phyloP scores from a whole-genome alignment of 306 rosid species.

The Cicer arietinum region DNA sequence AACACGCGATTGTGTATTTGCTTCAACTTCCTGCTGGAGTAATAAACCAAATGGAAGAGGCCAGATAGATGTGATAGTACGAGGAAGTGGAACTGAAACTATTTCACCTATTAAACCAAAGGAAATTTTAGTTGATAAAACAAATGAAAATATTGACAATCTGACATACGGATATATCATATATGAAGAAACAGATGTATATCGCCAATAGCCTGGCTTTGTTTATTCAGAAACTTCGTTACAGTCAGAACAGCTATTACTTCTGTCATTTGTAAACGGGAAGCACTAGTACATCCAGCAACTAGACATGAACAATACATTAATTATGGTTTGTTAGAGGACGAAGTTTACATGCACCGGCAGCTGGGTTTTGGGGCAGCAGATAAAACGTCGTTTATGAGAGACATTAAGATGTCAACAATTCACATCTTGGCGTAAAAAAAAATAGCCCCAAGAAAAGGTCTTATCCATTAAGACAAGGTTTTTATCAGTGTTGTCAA shows the following conservation, averaged over 20 bases:
- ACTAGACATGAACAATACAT: no score
- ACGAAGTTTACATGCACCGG: no score
- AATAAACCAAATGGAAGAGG: conserved; percentile 92
- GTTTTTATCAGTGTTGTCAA: no score
- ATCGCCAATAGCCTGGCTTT: no score
- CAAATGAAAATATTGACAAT: conserved; percentile 28
- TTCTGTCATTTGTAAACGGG: no score
- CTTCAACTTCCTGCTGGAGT: conserved; percentile 78
- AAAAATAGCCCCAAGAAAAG: not conserved
- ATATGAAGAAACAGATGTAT: no score
- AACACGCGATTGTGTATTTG: conserved; percentile 53
- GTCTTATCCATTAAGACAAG: not conserved
- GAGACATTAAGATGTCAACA: not conserved
- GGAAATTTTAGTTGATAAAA: conserved; percentile 33
- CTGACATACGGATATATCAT: not conserved
- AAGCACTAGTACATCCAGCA: no score
- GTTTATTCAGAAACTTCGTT: no score
- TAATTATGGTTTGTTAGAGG: no score
- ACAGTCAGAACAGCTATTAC: no score
- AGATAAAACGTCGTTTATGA: no score
- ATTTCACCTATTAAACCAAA: conserved; percentile 74
- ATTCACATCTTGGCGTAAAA: not conserved
- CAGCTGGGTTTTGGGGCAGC: no score
- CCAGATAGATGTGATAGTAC: conserved; percentile 76
- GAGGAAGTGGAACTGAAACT: conserved; percentile 68